These are phyloP conservation scores for Lactarius sanguifluus DNA, from an alignment of 768 basidiomycete genomes.

Conservation along the genomic window DNA sequence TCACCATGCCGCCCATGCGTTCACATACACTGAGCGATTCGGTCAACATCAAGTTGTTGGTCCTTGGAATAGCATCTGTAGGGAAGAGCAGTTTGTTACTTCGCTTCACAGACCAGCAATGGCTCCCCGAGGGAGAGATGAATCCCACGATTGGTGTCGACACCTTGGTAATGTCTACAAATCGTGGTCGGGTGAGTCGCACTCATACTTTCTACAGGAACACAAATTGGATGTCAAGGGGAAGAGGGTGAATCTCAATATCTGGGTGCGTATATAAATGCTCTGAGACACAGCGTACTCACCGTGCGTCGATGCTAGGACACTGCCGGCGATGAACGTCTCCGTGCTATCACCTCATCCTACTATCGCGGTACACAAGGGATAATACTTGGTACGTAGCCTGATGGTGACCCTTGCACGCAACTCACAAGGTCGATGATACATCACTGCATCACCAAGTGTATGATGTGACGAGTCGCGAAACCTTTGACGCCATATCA, in stretches of 20 bases:
- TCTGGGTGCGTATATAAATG: constrained; percentile 68
- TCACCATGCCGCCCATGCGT: not conserved
- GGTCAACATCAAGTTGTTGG: constrained; percentile 75
- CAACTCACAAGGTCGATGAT: not conserved
- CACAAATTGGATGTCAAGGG: constrained; percentile 84
- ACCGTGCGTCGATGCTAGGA: constrained; percentile 49
- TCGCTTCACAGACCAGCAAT: constrained; percentile 93
- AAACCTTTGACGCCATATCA: constrained; percentile 88
- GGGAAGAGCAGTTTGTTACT: constrained; percentile 91
- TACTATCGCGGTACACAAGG: constrained; percentile 91
- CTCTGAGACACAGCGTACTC: not conserved
- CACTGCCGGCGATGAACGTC: constrained; percentile 94
- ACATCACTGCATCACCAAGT: constrained; percentile 45
- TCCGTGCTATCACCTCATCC: constrained; percentile 89
- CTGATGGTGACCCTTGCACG: not conserved
- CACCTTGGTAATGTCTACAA: constrained; percentile 60
- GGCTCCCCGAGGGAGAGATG: constrained; percentile 86
- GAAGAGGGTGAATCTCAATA: constrained; percentile 85
- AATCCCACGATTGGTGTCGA: constrained; percentile 86
- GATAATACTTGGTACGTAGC: constrained; percentile 62
- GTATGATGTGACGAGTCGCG: constrained; percentile 90
- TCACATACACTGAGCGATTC: constrained; percentile 36
- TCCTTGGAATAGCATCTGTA: constrained; percentile 85
- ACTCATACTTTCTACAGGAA: constrained; percentile 44
- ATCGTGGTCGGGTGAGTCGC: not conserved